Evolutionary conservation across 352 stramenopile species (phyloP), one percentile per base, ranked within the genome.

Genomic region (Pythium rishiriense): DNA sequence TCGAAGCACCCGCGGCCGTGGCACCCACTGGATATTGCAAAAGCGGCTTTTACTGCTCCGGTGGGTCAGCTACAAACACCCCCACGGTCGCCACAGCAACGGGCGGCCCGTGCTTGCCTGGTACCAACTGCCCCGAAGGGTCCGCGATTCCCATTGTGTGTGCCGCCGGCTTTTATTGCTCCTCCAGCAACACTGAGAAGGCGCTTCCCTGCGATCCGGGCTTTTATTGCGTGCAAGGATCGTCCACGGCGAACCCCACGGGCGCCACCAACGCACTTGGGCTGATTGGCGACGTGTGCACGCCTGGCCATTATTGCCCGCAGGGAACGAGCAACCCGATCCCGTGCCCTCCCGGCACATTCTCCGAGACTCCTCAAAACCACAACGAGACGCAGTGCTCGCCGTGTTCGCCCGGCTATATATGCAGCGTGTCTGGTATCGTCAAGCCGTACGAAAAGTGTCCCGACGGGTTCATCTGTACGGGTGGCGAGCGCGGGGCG

Each of bases 211-310:
- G 92, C 35, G 65, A 79, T 5, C 62, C 79, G 33, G 92, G 92
- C 0, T 97, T 92, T 64, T 97, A 96, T 64, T 98, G 91, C 52
- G 70, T 96, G 0, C 88, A 96, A 64, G 85, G 85, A 10, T 93
- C 85, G 14, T 96, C 79, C 64, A 94, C 85, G 1, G 72, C 81
- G 9, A 88, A 74, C 2, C 85, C 85, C 9, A 92, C 82, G 0
- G 84, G 85, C 0, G 70, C 91, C 62, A 82, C 68, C 52, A 94
- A 93, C 62, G 81, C 78, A 12, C 70, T 93, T 8, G 85, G 85
- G 2, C 72, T 69, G 0, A 92, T 96, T 28, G 87, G 87, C 9
- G 62, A 96, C 53, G 73, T 93, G 0, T 95, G 84, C 42, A 73
- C 74, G 7, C 58, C 54, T 1, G 90, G 90, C 1, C 85, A 92